Percentiles rank a stretch among this genome's conserved stretches.
phyloP scores from a whole-genome alignment of 2,329 filamentous ascomycete species.

The Acrodontium crateriforme region DNA sequence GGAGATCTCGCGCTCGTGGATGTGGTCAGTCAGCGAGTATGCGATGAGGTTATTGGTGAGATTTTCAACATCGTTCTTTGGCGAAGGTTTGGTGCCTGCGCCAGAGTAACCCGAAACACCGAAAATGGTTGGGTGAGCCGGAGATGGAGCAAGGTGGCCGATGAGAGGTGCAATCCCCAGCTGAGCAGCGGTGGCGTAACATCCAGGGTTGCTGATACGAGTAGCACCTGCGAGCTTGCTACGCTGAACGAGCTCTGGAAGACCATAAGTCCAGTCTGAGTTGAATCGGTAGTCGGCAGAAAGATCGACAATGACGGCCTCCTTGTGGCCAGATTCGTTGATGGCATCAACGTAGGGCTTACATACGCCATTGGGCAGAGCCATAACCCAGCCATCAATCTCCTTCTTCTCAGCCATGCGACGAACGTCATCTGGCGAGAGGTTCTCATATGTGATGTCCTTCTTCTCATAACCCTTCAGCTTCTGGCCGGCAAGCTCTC shows the following conservation, averaged over 20 bases:
- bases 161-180: conserved; percentile 75
- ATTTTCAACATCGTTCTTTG: conserved; percentile 80
- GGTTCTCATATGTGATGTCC: conserved; percentile 82
- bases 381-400: conserved; percentile 96
- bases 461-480: conserved; percentile 84
- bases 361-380: conserved; percentile 87
- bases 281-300: conserved; percentile 97
- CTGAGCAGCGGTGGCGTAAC: conserved; percentile 88
- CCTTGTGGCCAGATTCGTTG: conserved; percentile 49
- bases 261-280: conserved; percentile 70
- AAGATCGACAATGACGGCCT: conserved; percentile 75
- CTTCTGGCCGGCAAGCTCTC: conserved; percentile 76
- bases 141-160: conserved; percentile 48
- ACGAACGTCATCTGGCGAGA: conserved; percentile 73
- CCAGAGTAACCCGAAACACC: conserved; percentile 91
- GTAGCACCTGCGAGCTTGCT: conserved; percentile 62
- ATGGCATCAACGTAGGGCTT: conserved; percentile 87
- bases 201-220: conserved; percentile 84
- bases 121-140: conserved; percentile 66
- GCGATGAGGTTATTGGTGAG: conserved; percentile 81
- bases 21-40: conserved; percentile 83
- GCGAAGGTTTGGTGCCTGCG: conserved; percentile 82
- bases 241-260: conserved; percentile 72
- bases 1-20: conserved; percentile 87
- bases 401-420: conserved; percentile 71